Percentiles rank a stretch among this genome's conserved stretches.
These are phyloP conservation scores for Zoysia pacifica DNA, from an alignment of 176 grass and related monocot genomes.

Conservation along the genomic window DNA sequence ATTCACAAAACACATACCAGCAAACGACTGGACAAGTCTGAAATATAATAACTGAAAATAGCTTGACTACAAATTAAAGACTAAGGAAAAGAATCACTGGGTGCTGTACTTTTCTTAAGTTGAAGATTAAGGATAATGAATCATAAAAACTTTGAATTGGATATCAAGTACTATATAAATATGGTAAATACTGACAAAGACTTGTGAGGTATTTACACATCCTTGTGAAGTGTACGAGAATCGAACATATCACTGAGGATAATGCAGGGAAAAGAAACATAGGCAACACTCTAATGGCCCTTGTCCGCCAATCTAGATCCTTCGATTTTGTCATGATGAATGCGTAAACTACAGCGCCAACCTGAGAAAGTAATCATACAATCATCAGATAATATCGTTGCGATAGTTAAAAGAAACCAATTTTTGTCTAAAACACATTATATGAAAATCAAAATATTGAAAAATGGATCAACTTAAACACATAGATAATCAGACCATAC, in stretches of 20 bases:
- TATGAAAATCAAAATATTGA: too few relatives aligned
- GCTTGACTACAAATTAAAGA: not conserved
- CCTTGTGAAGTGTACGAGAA: slow-evolving; percentile 63
- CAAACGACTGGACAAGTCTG: not conserved
- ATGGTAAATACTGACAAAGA: not conserved
- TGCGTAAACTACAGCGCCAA: slow-evolving; percentile 65
- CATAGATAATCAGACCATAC: too few relatives aligned
- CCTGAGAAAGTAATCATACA: slow-evolving; percentile 60
- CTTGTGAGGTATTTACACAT: slow-evolving; percentile 63
- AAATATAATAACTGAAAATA: not conserved
- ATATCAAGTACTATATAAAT: not conserved
- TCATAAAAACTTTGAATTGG: not conserved
- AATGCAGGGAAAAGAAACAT: slow-evolving; percentile 77
- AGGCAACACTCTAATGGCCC: slow-evolving; percentile 57
- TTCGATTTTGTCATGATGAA: slow-evolving; percentile 60
- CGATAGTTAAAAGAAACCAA: too few relatives aligned
- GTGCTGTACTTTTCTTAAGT: not conserved
- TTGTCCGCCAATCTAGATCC: slow-evolving; percentile 64
- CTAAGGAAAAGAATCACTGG: not conserved
- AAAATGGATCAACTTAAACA: too few relatives aligned
- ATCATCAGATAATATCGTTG: too few relatives aligned
- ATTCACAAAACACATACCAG: not conserved
- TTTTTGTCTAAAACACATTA: too few relatives aligned
- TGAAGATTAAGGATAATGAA: slow-evolving; percentile 8
- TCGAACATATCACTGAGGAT: slow-evolving; percentile 64